Evolutionary conservation across 148 eudicot genomes (phyloP), one percentile per base, ranked within the genome.

Genomic region (Salicornia ramosissima): DNA sequence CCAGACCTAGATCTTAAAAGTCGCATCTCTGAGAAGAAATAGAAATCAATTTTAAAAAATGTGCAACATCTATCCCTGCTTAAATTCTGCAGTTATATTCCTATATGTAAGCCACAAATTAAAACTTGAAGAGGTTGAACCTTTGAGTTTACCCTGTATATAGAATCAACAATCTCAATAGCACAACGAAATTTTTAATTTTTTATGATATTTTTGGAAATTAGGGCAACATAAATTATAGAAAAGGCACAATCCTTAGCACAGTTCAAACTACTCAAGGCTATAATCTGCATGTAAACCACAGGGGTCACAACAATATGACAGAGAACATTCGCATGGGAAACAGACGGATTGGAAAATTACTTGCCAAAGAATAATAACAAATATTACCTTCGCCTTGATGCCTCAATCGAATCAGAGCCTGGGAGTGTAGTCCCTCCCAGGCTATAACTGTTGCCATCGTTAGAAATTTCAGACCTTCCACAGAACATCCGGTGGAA

Each of bases 341-440:
- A 60, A 14, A 31, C 26, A 19, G 67, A 18, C 43, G 12, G 42
- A 22, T 43, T 58, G 62, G 25, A 39, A 21, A 68, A 71, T 10
- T 71, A 47, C 50, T 53, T 43, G 30, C 47, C 19, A 62, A 68
- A 71, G 39, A 61, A 25, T 29, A 39, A 72, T 59, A n/a, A 64
- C 12, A 57, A 60, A 63, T 65, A 69, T 74, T 86, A 94, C 97
- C 98, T 94, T 74, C 98, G 86, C 79, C 97, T 84, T 63, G 98
- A 87, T 73, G 98, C 97, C 81, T 94, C 97, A 36, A 87, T 72
- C 12, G 98, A 83, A 73, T 90, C 97, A 78, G 97, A 90, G 73
- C 98, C 92, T 70, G 96, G 92, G 80, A 94, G 86, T 13, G 97
- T 78, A 51, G 81, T 68, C 51, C 84, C 86, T 69, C 90, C 93